Conservation (phyloP, 1,284 basidiomycete species). For the Hemileia vastatrix region DNA sequence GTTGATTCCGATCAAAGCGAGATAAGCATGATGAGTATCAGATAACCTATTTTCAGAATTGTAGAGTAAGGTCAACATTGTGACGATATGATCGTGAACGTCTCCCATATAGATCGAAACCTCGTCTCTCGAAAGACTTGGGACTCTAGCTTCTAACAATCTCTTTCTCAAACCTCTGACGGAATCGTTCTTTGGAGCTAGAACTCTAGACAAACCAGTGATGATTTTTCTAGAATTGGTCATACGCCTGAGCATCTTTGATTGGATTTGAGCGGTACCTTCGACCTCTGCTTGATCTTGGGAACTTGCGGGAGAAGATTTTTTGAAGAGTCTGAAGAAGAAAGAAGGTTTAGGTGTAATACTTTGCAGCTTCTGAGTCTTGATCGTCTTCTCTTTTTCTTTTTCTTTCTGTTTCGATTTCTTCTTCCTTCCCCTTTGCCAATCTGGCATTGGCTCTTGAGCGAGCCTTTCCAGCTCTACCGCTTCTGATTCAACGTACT, state of each 20-base stretch:
- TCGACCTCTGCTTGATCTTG: neutral
- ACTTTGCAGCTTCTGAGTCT: no score
- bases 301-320: neutral
- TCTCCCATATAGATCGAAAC: conserved; percentile 83
- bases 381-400: conserved; percentile 24
- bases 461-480: conserved; percentile 65
- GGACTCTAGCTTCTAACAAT: conserved; percentile 47
- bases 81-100: conserved; percentile 85
- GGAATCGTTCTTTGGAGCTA: conserved; percentile 73
- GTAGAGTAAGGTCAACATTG: conserved; percentile 69
- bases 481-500: conserved; percentile 73
- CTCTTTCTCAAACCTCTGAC: conserved; percentile 70
- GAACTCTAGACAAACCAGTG: conserved; percentile 65
- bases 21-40: conserved; percentile 75
- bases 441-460: conserved; percentile 42
- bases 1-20: conserved; percentile 62
- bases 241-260: conserved; percentile 57
- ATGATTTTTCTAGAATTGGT: conserved; percentile 69
- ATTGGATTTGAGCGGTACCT: conserved; percentile 37
- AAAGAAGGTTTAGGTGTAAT: neutral
- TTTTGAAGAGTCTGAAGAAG: neutral
- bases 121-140: conserved; percentile 47
- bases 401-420: conserved; percentile 36
- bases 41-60: conserved; percentile 81
- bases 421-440: conserved; percentile 26